These are phyloP conservation scores for Achlya hypogyna DNA, from an alignment of 352 stramenopile species.

Conservation along the genomic window DNA sequence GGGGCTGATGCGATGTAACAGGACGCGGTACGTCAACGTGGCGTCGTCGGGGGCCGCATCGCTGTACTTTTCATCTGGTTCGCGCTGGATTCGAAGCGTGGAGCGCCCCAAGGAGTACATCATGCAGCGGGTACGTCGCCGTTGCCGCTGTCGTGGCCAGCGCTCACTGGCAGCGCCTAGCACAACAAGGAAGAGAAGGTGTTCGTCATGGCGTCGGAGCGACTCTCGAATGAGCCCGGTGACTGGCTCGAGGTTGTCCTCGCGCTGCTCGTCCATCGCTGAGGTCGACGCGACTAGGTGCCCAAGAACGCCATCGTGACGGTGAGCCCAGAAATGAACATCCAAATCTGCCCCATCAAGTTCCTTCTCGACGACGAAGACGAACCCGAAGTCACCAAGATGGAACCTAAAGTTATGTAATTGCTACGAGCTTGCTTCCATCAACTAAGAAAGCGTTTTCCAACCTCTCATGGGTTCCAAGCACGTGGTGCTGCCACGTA, in stretches of 20 bases:
- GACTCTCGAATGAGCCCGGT: conserved; percentile 18
- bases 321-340: conserved; percentile 21
- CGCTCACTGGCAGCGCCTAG: neutral
- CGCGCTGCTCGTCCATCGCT: neutral
- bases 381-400: conserved; percentile 11
- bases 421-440: neutral
- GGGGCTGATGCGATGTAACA: neutral
- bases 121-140: conserved; percentile 17
- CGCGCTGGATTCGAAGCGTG: conserved; percentile 18
- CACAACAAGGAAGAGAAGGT: conserved; percentile 24
- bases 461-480: neutral
- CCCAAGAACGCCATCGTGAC: conserved; percentile 21
- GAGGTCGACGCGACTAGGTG: conserved; percentile 7
- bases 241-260: conserved; percentile 21
- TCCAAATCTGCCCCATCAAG: conserved; percentile 22
- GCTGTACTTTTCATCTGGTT: conserved; percentile 21
- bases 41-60: conserved; percentile 14
- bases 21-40: conserved; percentile 20
- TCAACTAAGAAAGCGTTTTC: neutral
- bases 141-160: neutral
- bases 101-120: conserved; percentile 21
- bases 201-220: conserved; percentile 22
- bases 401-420: neutral
- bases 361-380: conserved; percentile 15
- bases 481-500: too few relatives aligned